Conservation (phyloP, 1,284 basidiomycete species). For the Neonothopanus nambi region DNA sequence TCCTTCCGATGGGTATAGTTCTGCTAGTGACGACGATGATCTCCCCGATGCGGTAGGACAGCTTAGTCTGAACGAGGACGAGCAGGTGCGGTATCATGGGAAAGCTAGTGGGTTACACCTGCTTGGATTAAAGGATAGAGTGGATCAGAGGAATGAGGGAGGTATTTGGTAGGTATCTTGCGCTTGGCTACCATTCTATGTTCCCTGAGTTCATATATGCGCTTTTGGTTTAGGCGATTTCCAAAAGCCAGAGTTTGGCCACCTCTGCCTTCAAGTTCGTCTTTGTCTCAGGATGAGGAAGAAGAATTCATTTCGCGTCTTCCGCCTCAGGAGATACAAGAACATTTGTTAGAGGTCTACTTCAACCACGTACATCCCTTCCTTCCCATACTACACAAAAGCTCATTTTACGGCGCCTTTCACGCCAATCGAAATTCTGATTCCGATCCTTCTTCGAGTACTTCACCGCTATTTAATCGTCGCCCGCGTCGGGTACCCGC, state of each 20-base stretch:
- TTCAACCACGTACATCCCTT: slow-evolving; percentile 78
- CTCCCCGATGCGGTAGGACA: slow-evolving; percentile 78
- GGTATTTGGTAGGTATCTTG: slow-evolving; percentile 79
- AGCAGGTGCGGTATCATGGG: slow-evolving; percentile 77
- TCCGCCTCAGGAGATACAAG: slow-evolving; percentile 59
- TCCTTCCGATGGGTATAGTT: slow-evolving; percentile 1
- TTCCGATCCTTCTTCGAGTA: slow-evolving; percentile 31
- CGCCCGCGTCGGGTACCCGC: slow-evolving; percentile 54
- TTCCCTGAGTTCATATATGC: too few species aligned
- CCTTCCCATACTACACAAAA: slow-evolving; percentile 74
- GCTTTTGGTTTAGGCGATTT: slow-evolving; percentile 59
- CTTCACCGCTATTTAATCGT: slow-evolving; percentile 38
- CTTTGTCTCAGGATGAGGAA: slow-evolving; percentile 33
- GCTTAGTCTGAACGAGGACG: slow-evolving; percentile 81
- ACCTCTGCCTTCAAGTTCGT: slow-evolving; percentile 43
- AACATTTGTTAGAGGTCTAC: slow-evolving; percentile 72
- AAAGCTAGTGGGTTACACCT: slow-evolving; percentile 81
- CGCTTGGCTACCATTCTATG: too few species aligned
- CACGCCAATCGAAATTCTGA: slow-evolving; percentile 29
- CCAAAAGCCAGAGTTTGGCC: slow-evolving; percentile 85
- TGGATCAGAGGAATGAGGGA: slow-evolving; percentile 69
- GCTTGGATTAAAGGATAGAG: slow-evolving; percentile 59
- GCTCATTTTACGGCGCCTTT: slow-evolving; percentile 65
- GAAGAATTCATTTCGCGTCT: slow-evolving; percentile 42
- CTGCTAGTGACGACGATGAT: slow-evolving; percentile 45